A percentile compares a stretch with the other conserved stretches of the same genome.
These are phyloP conservation scores for Neostapfia colusana DNA, from an alignment of 176 grass and related monocot species.

Conservation along the genomic window DNA sequence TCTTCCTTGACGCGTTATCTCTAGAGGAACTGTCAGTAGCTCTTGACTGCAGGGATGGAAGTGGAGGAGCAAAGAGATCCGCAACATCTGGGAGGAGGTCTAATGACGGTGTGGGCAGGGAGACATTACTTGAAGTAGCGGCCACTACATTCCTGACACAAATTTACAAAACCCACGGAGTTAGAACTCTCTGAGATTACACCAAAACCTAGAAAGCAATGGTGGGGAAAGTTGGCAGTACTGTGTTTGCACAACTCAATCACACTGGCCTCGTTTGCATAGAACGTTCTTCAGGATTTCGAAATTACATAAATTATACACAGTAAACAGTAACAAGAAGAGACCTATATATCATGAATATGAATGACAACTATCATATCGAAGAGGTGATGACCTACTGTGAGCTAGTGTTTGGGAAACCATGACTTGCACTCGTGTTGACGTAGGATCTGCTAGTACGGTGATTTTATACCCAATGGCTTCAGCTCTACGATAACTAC, in stretches of 20 bases:
- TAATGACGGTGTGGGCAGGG: constrained; percentile 52
- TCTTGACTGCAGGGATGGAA: constrained; percentile 28
- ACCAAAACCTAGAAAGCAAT: constrained; percentile 23
- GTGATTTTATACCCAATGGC: background rate
- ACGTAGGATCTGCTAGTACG: background rate
- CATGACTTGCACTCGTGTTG: background rate
- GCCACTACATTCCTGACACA: constrained; percentile 24
- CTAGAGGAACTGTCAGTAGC: constrained; percentile 32
- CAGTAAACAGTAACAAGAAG: background rate
- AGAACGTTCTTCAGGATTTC: background rate
- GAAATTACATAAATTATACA: background rate
- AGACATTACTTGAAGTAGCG: constrained; percentile 30
- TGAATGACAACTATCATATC: background rate
- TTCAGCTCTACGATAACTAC: background rate
- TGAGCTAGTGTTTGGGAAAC: background rate
- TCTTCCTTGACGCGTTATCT: constrained; percentile 69
- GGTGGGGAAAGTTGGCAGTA: background rate
- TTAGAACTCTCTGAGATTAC: background rate
- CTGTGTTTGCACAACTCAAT: background rate
- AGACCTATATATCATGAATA: too few relatives aligned
- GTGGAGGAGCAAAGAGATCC: constrained; percentile 52
- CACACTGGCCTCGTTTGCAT: background rate
- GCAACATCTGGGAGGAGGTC: constrained; percentile 84
- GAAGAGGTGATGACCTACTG: background rate
- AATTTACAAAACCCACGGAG: background rate